Percentiles rank a stretch among this genome's conserved stretches.
Evolutionary conservation across 352 stramenopile genomes (phyloP).

Genomic region (Thalassiosira delicatula): DNA sequence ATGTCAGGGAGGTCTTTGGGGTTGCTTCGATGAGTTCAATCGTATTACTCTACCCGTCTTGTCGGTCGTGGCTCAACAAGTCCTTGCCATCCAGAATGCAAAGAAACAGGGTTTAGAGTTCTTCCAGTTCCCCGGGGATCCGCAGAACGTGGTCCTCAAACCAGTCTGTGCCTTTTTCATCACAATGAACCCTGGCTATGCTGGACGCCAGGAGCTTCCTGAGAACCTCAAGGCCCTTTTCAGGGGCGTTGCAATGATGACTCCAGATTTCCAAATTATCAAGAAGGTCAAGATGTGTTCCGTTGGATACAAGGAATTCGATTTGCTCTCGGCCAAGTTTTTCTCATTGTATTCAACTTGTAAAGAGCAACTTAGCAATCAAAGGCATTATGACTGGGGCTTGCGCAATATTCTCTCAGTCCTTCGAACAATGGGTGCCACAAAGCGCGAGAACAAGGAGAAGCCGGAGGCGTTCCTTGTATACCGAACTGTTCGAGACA

Average conservation of each 20-base stretch:
- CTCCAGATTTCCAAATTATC: slow-evolving; percentile 95
- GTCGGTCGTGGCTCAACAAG: slow-evolving; percentile 96
- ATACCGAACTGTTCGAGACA: slow-evolving; percentile 95
- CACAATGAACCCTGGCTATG: slow-evolving; percentile 99
- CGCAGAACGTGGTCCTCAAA: slow-evolving; percentile 95
- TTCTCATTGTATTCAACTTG: slow-evolving; percentile 94
- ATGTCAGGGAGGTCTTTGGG: slow-evolving; percentile 95
- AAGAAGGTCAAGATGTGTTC: slow-evolving; percentile 97
- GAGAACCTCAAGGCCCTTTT: slow-evolving; percentile 99
- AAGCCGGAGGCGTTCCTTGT: slow-evolving; percentile 92
- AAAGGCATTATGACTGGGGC: slow-evolving; percentile 96
- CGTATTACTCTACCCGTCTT: slow-evolving; percentile 95
- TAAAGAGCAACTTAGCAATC: slow-evolving; percentile 93
- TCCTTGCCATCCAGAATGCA: slow-evolving; percentile 97
- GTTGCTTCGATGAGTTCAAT: slow-evolving; percentile 99
- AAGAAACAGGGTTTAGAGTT: slow-evolving; percentile 94
- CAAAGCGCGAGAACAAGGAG: slow-evolving; percentile 94
- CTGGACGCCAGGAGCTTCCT: slow-evolving; percentile 95
- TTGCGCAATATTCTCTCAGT: slow-evolving; percentile 95
- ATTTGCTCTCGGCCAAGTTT: slow-evolving; percentile 94
- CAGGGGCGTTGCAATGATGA: slow-evolving; percentile 95
- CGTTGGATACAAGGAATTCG: slow-evolving; percentile 94
- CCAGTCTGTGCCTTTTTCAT: slow-evolving; percentile 98
- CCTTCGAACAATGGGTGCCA: slow-evolving; percentile 92
- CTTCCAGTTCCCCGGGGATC: slow-evolving; percentile 97